phyloP scores from a whole-genome alignment of 441 rosid genomes.

The Lepidium campestre region DNA sequence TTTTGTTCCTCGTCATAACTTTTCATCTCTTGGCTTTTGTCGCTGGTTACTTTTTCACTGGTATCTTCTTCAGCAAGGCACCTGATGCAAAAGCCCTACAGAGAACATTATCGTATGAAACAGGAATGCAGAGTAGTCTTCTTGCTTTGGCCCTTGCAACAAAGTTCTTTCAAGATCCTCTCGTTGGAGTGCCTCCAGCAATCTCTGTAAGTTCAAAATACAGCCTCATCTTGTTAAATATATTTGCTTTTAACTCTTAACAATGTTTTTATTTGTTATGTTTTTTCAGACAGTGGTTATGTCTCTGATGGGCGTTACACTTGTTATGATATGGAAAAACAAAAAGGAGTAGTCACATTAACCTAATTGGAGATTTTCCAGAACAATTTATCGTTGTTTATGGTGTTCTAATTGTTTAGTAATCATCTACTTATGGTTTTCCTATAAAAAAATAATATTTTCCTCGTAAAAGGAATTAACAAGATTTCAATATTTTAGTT shows the following conservation, averaged over 20 bases:
- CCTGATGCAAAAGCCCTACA: slow-evolving; percentile 71
- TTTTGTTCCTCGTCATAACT: slow-evolving; percentile 45
- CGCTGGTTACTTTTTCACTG: slow-evolving; percentile 61
- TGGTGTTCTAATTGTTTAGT: neutral
- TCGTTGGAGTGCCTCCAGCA: slow-evolving; percentile 89
- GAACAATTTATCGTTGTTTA: neutral
- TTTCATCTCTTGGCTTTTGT: slow-evolving; percentile 78
- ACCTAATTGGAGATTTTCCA: neutral
- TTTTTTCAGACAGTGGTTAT: slow-evolving; percentile 63
- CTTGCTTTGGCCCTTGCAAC: slow-evolving; percentile 84
- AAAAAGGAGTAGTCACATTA: slow-evolving; percentile 32
- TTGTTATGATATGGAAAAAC: slow-evolving; percentile 69
- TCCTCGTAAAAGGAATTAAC: neutral
- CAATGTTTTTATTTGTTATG: neutral
- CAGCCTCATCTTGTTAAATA: neutral
- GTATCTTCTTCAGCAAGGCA: slow-evolving; percentile 45
- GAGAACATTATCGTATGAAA: slow-evolving; percentile 81
- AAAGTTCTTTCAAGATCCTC: slow-evolving; percentile 85
- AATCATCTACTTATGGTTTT: neutral
- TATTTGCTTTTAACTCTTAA: neutral
- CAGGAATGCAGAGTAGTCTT: slow-evolving; percentile 98
- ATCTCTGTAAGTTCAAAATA: slow-evolving; percentile 55
- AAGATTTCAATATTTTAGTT: neutral
- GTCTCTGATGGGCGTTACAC: slow-evolving; percentile 79
- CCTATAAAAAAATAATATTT: neutral